phyloP scores from a whole-genome alignment of 2,329 filamentous ascomycete species.

The Nigrospora oryzae region DNA sequence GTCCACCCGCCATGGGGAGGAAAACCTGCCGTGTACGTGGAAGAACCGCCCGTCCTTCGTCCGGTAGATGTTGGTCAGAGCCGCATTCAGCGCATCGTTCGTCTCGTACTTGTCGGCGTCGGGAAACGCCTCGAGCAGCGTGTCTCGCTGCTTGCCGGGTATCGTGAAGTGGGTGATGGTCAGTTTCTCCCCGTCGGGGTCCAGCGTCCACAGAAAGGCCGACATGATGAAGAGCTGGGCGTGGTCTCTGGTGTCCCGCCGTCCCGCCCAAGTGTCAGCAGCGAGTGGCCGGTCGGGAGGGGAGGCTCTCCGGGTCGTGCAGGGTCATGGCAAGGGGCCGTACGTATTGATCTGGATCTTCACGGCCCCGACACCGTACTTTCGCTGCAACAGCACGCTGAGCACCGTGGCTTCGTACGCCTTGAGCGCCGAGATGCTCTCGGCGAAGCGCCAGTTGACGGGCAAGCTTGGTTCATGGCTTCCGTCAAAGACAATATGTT shows the following conservation, averaged over 20 bases:
- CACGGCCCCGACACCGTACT: constrained; percentile 30
- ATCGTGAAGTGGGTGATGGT: constrained; percentile 7
- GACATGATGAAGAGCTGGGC: constrained; percentile 34
- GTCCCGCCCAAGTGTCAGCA: too few relatives aligned
- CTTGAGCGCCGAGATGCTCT: constrained; percentile 41
- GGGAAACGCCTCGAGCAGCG: constrained; percentile 9
- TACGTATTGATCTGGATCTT: constrained; percentile 37
- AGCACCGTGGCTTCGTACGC: constrained; percentile 37
- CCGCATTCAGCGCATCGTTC: neutral
- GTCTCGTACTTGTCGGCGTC: constrained; percentile 11
- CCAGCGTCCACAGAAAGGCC: constrained; percentile 22
- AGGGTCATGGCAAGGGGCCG: neutral
- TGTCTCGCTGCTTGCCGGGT: constrained; percentile 6
- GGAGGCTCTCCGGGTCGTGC: too few relatives aligned
- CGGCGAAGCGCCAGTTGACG: constrained; percentile 48
- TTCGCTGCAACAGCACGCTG: constrained; percentile 32
- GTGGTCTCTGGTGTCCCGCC: constrained; percentile 19
- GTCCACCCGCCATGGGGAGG: neutral
- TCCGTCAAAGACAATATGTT: constrained; percentile 31
- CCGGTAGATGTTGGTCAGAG: constrained; percentile 17
- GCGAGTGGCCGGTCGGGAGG: too few relatives aligned
- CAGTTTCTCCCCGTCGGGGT: constrained; percentile 5
- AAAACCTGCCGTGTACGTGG: constrained; percentile 9
- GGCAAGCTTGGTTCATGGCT: constrained; percentile 33
- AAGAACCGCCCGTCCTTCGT: constrained; percentile 11